phyloP scores from a whole-genome alignment of 1,139 yeast species.

The Trichomonascaceae sp. region DNA sequence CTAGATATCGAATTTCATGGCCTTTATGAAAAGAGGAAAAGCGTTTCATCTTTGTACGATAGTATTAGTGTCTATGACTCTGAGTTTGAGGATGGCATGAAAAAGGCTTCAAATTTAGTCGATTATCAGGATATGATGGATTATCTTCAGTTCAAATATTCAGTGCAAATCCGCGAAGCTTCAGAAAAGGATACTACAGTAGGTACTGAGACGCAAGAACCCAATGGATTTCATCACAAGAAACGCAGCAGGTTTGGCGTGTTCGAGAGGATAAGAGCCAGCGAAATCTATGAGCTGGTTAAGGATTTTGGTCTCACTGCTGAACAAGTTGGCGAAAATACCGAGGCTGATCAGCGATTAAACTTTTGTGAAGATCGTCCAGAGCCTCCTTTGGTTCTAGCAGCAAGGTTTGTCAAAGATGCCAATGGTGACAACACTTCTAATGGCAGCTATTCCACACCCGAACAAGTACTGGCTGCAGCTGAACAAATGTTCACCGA shows the following conservation, averaged over 20 bases:
- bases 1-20: constrained; percentile 89
- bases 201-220: constrained; percentile 11
- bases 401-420: constrained; percentile 41
- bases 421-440: constrained; percentile 26
- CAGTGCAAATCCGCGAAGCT: constrained; percentile 46
- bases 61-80: constrained; percentile 55
- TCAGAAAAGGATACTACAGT: constrained; percentile 38
- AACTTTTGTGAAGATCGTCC: constrained; percentile 66
- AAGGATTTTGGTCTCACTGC: constrained; percentile 72
- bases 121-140: constrained; percentile 87
- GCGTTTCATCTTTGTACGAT: constrained; percentile 53
- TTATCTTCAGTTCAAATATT: constrained; percentile 73
- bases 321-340: constrained; percentile 77
- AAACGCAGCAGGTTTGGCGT: constrained; percentile 61
- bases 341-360: constrained; percentile 63
- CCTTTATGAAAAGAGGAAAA: constrained; percentile 64
- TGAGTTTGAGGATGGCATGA: constrained; percentile 49
- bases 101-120: constrained; percentile 57
- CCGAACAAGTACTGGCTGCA: constrained; percentile 62
- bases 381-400: constrained; percentile 57
- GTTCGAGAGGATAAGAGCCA: constrained; percentile 68
- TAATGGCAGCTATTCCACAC: constrained; percentile 48
- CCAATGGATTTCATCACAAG: constrained; percentile 36
- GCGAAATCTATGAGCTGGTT: constrained; percentile 63
- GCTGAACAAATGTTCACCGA: constrained; percentile 72